Evolutionary conservation across 1,284 basidiomycete genomes (phyloP).

Genomic region (Phylloboletellus chloephorus): DNA sequence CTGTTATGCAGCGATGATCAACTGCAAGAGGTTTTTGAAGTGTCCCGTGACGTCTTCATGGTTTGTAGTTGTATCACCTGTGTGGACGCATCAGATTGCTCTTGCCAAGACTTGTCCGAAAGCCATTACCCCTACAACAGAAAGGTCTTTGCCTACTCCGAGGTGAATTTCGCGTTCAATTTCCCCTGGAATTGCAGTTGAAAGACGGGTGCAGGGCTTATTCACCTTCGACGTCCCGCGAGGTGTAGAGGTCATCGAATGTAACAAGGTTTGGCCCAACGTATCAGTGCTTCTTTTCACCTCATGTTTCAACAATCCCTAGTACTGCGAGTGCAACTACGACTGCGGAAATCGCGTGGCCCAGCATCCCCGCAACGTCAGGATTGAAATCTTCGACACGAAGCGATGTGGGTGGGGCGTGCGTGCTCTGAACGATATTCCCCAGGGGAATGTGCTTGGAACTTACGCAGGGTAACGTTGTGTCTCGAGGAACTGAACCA

Average conservation of each 20-base stretch:
- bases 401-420: constrained; percentile 51
- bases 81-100: constrained; percentile 24
- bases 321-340: constrained; percentile 43
- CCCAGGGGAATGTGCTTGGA: constrained; percentile 53
- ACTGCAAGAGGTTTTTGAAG: constrained; percentile 24
- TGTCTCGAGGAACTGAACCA: not conserved
- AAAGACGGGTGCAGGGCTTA: constrained; percentile 37
- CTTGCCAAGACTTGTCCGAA: constrained; percentile 31
- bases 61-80: constrained; percentile 33
- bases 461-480: constrained; percentile 56
- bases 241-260: constrained; percentile 53
- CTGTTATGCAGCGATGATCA: constrained; percentile 14
- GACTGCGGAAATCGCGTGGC: constrained; percentile 49
- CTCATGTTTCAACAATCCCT: not conserved
- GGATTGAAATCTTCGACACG: constrained; percentile 56
- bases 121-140: constrained; percentile 14
- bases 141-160: constrained; percentile 39
- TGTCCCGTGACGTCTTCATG: constrained; percentile 21
- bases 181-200: not conserved
- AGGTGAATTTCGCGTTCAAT: constrained; percentile 25
- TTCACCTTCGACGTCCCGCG: constrained; percentile 42
- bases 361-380: constrained; percentile 43
- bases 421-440: constrained; percentile 33
- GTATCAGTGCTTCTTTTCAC: not conserved
- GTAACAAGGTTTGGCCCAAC: constrained; percentile 44